Evolutionary conservation across 345 rosid genomes (phyloP).

Genomic region (Eucalyptus sideroxylon): DNA sequence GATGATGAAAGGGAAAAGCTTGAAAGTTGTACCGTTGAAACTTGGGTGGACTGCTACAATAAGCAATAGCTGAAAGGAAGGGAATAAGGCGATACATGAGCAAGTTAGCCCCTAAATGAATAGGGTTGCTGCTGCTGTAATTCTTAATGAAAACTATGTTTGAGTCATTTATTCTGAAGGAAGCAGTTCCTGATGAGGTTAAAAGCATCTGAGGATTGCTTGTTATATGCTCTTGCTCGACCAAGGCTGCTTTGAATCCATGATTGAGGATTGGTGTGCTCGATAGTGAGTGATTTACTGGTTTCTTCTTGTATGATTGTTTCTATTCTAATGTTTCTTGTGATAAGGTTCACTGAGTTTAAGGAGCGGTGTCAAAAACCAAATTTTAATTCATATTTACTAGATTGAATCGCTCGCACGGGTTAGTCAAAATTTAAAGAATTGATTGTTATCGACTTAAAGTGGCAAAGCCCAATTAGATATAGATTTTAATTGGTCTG

Average conservation of each 20-base stretch:
- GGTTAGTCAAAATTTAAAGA: too few species aligned
- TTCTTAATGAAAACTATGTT: neutral
- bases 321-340: neutral
- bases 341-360: too few species aligned
- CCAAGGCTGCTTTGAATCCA: neutral
- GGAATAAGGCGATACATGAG: neutral
- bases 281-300: neutral
- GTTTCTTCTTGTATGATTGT: neutral
- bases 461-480: too few species aligned
- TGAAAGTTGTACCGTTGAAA: too few species aligned
- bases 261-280: neutral
- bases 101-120: neutral
- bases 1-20: too few species aligned
- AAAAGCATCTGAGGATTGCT: neutral
- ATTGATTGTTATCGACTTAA: too few species aligned
- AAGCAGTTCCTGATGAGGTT: neutral
- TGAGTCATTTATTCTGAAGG: neutral
- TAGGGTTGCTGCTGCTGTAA: neutral
- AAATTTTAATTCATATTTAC: too few species aligned
- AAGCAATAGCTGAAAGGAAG: too few species aligned
- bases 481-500: too few species aligned
- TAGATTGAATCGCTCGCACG: too few species aligned
- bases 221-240: neutral
- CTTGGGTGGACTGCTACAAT: too few species aligned
- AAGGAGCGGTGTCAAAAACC: too few species aligned